These are phyloP conservation scores for Mollisia scopiformis DNA, from an alignment of 2,329 filamentous ascomycete species.

Conservation along the genomic window DNA sequence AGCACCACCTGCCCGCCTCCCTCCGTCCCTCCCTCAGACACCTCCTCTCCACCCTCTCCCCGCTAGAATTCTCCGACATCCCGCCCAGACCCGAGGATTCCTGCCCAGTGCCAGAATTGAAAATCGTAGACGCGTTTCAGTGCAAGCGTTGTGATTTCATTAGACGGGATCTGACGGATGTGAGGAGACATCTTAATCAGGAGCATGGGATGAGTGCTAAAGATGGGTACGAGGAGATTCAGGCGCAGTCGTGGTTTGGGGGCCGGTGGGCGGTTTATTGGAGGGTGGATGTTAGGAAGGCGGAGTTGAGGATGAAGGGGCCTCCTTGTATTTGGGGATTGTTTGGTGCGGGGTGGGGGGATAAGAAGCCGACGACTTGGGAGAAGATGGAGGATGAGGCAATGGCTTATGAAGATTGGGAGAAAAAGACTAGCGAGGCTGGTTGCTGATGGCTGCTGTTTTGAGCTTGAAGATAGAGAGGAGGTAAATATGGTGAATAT, in stretches of 20 bases:
- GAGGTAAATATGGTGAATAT: too few species aligned
- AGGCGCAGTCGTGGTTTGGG: slow-evolving; percentile 26
- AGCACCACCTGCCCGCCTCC: slow-evolving; percentile 17
- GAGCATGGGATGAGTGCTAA: slow-evolving; percentile 16
- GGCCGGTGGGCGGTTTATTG: slow-evolving; percentile 23
- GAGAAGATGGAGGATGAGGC: background rate
- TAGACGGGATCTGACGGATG: slow-evolving; percentile 23
- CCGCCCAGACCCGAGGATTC: slow-evolving; percentile 7
- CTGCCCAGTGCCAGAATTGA: slow-evolving; percentile 11
- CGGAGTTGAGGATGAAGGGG: background rate
- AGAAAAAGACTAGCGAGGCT: too few species aligned
- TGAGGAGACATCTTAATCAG: slow-evolving; percentile 26
- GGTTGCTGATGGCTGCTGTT: too few species aligned
- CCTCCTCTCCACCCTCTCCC: slow-evolving; percentile 10
- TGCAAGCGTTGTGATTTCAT: slow-evolving; percentile 25
- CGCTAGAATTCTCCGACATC: slow-evolving; percentile 18
- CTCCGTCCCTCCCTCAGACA: slow-evolving; percentile 10
- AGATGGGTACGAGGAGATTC: slow-evolving; percentile 19
- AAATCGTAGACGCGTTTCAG: slow-evolving; percentile 20
- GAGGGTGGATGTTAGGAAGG: slow-evolving; percentile 6
- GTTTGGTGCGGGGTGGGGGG: slow-evolving; percentile 18
- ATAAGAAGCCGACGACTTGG: slow-evolving; percentile 16
- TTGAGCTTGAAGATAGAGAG: too few species aligned
- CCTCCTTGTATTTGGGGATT: slow-evolving; percentile 19
- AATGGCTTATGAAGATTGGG: too few species aligned